Base-by-base conservation (phyloP, 176 grass and related monocot species). In the Eremochloa ophiuroides region DNA sequence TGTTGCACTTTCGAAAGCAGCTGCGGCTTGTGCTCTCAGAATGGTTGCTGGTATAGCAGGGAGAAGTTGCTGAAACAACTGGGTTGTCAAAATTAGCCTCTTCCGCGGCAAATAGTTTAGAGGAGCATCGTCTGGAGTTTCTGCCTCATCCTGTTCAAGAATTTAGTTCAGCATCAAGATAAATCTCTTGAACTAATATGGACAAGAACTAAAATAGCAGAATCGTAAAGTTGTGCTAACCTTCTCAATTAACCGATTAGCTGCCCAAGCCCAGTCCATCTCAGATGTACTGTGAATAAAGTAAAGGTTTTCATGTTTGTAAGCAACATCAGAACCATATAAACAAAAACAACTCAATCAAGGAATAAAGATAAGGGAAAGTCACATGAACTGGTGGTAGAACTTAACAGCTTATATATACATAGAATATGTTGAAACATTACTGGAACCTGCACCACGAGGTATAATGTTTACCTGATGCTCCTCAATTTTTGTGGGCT, bases 201-300 rank as follows among this genome's bases (percentile, higher is more conserved):
- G 17, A 23, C 22, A 85, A 89, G 61, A 82, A 17, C 15, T 10
- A 66, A 74, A 69, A 14, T 53, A 84, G 20, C 33, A 62, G 51
- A 69, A 59, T 77, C 11, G 29, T 82, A 25, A 81, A 63, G 25
- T n/a, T 39, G 61, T 77, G 85, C 38, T 60, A 71, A 98, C 95
- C 95, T 98, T 98, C 82, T 98, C 93, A 35, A 89, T 87, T 87
- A 98, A 83, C 83, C 95, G 89, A 86, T 91, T 93, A 72, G 88
- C 80, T 89, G 90, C 83, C 70, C 86, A 91, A 85, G 92, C 90
- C 95, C 95, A 98, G 62, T 91, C 88, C 75, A 91, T 70, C 71
- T 95, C 95, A 4, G 25, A 80, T 35, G 84, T 67, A 74, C 95
- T 98, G 90, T 74, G 73, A 81, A 78, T 59, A 44, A 86, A 86